Percentiles rank a stretch among this genome's conserved stretches.
phyloP scores from a whole-genome alignment of 2,329 filamentous ascomycete species.

The Nemania sp. region DNA sequence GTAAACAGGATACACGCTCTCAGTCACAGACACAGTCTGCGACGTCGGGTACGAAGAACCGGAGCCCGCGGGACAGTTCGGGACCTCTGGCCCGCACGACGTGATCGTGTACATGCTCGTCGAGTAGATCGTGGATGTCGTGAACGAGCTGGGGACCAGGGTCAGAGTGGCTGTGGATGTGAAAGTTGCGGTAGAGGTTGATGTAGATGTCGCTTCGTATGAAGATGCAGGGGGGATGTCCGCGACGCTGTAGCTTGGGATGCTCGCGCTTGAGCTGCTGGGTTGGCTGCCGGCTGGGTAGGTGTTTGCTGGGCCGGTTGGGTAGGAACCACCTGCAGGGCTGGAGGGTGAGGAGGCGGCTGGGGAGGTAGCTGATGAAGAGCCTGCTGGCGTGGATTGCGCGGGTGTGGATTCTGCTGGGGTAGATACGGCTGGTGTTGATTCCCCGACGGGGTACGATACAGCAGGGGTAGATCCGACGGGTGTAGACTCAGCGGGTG shows the following conservation, averaged over 20 bases:
- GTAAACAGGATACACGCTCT: conserved; percentile 21
- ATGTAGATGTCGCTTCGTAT: no score
- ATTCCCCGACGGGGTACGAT: no score
- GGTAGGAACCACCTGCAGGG: neutral
- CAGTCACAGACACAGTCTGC: conserved; percentile 11
- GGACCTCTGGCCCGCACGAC: conserved; percentile 20
- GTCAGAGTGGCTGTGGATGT: no score
- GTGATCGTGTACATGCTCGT: conserved; percentile 25
- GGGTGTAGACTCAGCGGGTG: neutral
- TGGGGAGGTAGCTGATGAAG: neutral
- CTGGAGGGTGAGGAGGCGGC: neutral
- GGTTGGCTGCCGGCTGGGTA: neutral
- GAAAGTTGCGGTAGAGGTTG: no score
- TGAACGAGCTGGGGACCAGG: no score
- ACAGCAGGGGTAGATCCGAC: neutral
- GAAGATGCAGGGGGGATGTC: no score
- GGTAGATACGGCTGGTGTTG: neutral
- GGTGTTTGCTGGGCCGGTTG: neutral
- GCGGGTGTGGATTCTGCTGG: neutral
- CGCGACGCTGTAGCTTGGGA: neutral
- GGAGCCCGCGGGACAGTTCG: conserved; percentile 14
- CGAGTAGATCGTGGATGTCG: conserved; percentile 26
- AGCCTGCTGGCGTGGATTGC: neutral
- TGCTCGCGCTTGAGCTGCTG: conserved; percentile 5
- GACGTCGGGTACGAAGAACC: conserved; percentile 19